phyloP scores from a whole-genome alignment of 495 filamentous ascomycete species.

The Penicillium nucicola region DNA sequence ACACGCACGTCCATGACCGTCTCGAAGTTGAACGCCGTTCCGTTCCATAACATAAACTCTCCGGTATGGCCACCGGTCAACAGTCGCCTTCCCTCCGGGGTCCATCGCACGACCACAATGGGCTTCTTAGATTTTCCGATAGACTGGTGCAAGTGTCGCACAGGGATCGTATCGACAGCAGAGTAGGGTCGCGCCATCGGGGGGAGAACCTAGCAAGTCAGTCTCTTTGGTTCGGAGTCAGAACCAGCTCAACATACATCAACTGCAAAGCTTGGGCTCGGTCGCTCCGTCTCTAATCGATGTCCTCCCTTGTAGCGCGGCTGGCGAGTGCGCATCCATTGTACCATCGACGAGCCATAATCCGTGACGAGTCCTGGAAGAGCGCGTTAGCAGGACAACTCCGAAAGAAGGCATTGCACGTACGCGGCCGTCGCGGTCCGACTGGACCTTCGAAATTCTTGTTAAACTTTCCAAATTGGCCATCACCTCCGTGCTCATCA shows the following conservation, averaged over 20 bases:
- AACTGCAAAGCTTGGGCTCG: slow-evolving; percentile 81
- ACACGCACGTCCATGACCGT: slow-evolving; percentile 83
- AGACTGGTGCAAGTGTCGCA: slow-evolving; percentile 88
- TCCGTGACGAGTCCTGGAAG: slow-evolving; percentile 73
- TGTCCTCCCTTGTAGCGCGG: slow-evolving; percentile 68
- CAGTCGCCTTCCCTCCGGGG: slow-evolving; percentile 86
- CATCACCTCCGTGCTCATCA: slow-evolving; percentile 39
- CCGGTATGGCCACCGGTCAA: slow-evolving; percentile 93
- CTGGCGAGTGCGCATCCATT: slow-evolving; percentile 86
- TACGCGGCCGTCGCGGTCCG: slow-evolving; percentile 44
- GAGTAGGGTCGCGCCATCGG: slow-evolving; percentile 68
- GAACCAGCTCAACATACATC: slow-evolving; percentile 59
- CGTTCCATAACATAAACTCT: slow-evolving; percentile 98
- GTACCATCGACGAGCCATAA: slow-evolving; percentile 87
- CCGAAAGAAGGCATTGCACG: slow-evolving; percentile 11
- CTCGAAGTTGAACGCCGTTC: slow-evolving; percentile 98
- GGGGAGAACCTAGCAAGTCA: slow-evolving; percentile 70
- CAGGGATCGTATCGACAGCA: slow-evolving; percentile 79
- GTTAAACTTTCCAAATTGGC: slow-evolving; percentile 29
- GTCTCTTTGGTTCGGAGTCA: slow-evolving; percentile 4
- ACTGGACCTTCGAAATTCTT: slow-evolving; percentile 38
- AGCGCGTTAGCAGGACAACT: slow-evolving; percentile 1
- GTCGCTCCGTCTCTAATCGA: slow-evolving; percentile 72
- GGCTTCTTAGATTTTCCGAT: slow-evolving; percentile 97
- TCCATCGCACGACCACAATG: slow-evolving; percentile 97